Evolutionary conservation across 345 rosid species (phyloP), one percentile per base, ranked within the genome.

Genomic region (Noccaea caerulescens): DNA sequence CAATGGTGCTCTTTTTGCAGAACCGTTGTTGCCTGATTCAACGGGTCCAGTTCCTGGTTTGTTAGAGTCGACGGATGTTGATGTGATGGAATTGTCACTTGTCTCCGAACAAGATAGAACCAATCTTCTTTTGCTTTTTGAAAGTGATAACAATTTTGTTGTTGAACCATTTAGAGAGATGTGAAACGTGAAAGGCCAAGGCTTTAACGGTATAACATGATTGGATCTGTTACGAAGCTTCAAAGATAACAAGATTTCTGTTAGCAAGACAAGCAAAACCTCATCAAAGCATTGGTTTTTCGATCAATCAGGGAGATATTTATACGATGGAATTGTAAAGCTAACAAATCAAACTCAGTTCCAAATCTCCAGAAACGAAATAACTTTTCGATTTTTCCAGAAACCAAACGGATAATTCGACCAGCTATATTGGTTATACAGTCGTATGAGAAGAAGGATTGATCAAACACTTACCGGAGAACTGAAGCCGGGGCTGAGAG

Each of bases 1-100:
- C 66, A 90, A 72, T n/a, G 93, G 78, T 0, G 86, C 69, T 61
- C 84, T 79, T 78, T 79, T 88, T 0, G 36, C 77, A 16, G 87
- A 76, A 44, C 84, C 86, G 63, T 76, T 81, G 14, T 74, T 64
- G 16, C 36, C 43, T 32, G 82, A n/a, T 69, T 75, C 81, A 18
- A 67, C 68, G 18, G 77, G 37, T 59, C 59, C 60, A 68, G 70
- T 47, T 47, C 77, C 53, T 8, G 73, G 70, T 0, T 73, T 38
- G 38, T 75, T 78, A 39, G 66, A 2, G 23, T 75, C 73, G 8
- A 51, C 55, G 0, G 77, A 34, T 59, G 77, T n/a, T 47, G 71
- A 57, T 39, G 61, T 14, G 52, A 45, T 45, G 7, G 78, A 12
- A 32, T 82, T 76, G 9, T 83, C 83, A 46, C 85, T 84, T 6